Base-by-base conservation (phyloP, 2,329 filamentous ascomycete species). In the Hymenoscyphus scutula region DNA sequence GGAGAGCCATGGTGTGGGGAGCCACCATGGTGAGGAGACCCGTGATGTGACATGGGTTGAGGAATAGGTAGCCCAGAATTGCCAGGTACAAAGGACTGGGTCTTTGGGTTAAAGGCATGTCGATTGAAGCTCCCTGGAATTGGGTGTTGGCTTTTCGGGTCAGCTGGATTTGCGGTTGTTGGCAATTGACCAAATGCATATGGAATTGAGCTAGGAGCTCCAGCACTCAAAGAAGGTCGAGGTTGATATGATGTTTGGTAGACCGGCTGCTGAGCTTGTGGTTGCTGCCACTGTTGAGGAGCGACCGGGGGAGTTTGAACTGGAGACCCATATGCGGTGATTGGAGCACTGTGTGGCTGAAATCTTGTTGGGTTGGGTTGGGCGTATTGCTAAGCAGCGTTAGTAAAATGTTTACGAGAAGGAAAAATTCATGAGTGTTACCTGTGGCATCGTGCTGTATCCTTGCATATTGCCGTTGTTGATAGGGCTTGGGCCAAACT, bases 71-170 rank as follows among this genome's bases (percentile, higher is more conserved):
- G 76, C 74, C 79, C 78, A 66, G 76, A 80, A 64, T 84, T 80
- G 58, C 81, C 82, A 1, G 94, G 94, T 27, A 97, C 85, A 75
- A 98, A 97, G 0, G 93, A 90, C 72, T 96, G 91, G 17, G 91
- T 97, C 77, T 96, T 93, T 0, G 93, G 94, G 73, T 97, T 97
- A 79, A 98, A 97, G 13, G 89, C 86, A 70, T 92, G 91, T 62
- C 92, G 84, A 72, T 90, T 91, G 73, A 86, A 96, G 76, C 89
- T 95, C 38, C 91, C 91, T 15, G 92, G 91, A 62, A 96, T 87
- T 5, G 91, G 90, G 74, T 97, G 91, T 72, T 92, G 89, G 62
- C 84, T 85, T 75, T 90, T 88, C 8, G 87, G 85, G 70, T 90
- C 90, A 65, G 89, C 82, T 29, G 90, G 87, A 56, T 88, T 87